phyloP scores from a whole-genome alignment of 202 grass and related monocot genomes.

The Setaria italica region DNA sequence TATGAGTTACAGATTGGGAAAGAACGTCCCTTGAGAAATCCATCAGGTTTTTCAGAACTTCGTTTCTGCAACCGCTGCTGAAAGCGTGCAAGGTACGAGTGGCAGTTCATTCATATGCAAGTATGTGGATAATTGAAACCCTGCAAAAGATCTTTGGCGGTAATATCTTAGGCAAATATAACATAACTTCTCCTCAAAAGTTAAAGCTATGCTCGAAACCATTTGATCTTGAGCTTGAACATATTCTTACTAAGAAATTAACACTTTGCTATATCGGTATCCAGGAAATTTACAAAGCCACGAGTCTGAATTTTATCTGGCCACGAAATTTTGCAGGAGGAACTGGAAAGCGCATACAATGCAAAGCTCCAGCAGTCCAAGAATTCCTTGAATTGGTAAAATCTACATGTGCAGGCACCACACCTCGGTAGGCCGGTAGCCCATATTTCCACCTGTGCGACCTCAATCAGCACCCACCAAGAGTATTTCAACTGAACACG shows the following conservation, averaged over 20 bases:
- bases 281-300: no score
- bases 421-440: no score
- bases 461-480: background rate
- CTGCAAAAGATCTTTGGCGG: background rate
- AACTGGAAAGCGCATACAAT: slow-evolving; percentile 76
- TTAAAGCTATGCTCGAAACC: background rate
- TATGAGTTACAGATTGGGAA: slow-evolving; percentile 64
- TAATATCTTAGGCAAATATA: background rate
- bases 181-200: background rate
- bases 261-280: no score
- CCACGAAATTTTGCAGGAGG: slow-evolving; percentile 62
- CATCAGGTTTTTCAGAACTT: slow-evolving; percentile 69
- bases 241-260: background rate
- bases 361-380: slow-evolving; percentile 76
- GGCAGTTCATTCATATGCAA: background rate
- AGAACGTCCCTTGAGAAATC: slow-evolving; percentile 71
- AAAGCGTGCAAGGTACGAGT: slow-evolving; percentile 87
- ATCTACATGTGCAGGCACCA: background rate
- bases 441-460: background rate
- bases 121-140: background rate
- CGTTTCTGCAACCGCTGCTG: slow-evolving; percentile 70
- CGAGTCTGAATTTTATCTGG: background rate
- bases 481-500: background rate
- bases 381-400: slow-evolving; percentile 74
- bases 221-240: background rate